A percentile compares a stretch with the other conserved stretches of the same genome.
Conservation (phyloP, 2,329 filamentous ascomycete genomes). For the Clonostachys sp. region DNA sequence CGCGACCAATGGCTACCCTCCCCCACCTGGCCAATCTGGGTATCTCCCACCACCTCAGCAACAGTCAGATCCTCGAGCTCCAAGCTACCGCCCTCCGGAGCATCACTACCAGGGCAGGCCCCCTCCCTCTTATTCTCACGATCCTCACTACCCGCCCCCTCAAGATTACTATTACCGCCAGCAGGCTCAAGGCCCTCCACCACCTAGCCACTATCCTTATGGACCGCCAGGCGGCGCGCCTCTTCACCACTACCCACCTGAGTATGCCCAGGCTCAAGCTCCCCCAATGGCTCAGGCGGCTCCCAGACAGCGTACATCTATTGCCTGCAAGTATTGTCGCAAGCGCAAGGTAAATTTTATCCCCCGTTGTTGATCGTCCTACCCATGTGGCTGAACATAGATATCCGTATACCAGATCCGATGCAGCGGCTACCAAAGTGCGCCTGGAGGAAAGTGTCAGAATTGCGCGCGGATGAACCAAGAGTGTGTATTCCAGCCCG, state of each 20-base stretch:
- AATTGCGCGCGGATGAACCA: slow-evolving; percentile 60
- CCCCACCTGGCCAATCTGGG: slow-evolving; percentile 21
- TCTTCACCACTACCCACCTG: slow-evolving; percentile 18
- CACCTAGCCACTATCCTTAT: slow-evolving; percentile 6
- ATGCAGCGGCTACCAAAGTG: slow-evolving; percentile 56
- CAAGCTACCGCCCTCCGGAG: slow-evolving; percentile 31
- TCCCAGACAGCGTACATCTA: slow-evolving; percentile 53
- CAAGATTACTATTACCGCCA: slow-evolving; percentile 28
- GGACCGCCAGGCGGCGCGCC: slow-evolving; percentile 10
- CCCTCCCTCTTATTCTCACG: slow-evolving; percentile 19
- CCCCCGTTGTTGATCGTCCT: background rate
- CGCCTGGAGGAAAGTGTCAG: slow-evolving; percentile 53
- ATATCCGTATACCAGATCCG: slow-evolving; percentile 38
- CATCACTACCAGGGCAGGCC: slow-evolving; percentile 29
- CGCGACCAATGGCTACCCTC: slow-evolving; percentile 40
- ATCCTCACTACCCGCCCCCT: slow-evolving; percentile 21
- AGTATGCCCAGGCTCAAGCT: slow-evolving; percentile 24
- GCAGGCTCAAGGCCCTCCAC: slow-evolving; percentile 19
- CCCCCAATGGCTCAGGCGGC: slow-evolving; percentile 43
- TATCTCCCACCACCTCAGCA: slow-evolving; percentile 33
- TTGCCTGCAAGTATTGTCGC: slow-evolving; percentile 56
- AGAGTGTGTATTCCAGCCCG: slow-evolving; percentile 57
- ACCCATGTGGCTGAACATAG: background rate
- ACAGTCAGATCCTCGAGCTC: slow-evolving; percentile 22
- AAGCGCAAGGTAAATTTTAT: slow-evolving; percentile 47